Percentiles rank a stretch among this genome's conserved stretches.
phyloP scores from a whole-genome alignment of 345 rosid genomes.

The Carallia pectinifolia region DNA sequence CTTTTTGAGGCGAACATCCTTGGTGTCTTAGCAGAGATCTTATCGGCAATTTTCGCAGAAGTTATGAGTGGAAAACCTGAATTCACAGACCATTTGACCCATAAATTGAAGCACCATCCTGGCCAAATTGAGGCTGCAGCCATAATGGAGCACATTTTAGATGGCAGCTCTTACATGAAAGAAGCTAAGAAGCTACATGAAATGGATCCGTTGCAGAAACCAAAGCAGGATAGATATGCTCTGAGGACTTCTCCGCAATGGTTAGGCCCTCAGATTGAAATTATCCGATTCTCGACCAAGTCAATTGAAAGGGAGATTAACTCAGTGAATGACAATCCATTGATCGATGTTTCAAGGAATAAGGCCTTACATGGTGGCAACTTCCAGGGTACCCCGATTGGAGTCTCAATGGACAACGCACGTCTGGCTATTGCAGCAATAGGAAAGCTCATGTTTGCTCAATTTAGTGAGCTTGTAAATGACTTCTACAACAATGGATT shows the following conservation, averaged over 20 bases:
- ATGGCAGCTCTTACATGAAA: constrained; percentile 60
- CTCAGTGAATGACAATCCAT: constrained; percentile 73
- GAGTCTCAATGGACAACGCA: constrained; percentile 82
- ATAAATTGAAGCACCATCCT: constrained; percentile 70
- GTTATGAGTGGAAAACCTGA: constrained; percentile 80
- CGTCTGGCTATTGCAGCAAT: constrained; percentile 63
- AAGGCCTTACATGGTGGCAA: constrained; percentile 77
- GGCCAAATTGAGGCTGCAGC: constrained; percentile 85
- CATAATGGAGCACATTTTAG: constrained; percentile 71
- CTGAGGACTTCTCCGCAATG: constrained; percentile 76
- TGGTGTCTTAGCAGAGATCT: constrained; percentile 51
- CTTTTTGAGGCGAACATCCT: constrained; percentile 54
- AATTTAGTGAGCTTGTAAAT: constrained; percentile 70
- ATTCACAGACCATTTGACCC: constrained; percentile 72
- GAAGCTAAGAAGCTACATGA: constrained; percentile 57
- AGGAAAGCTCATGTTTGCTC: constrained; percentile 79
- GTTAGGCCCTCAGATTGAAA: constrained; percentile 80
- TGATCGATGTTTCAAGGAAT: constrained; percentile 69
- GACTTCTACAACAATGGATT: constrained; percentile 79
- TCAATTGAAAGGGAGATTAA: constrained; percentile 77
- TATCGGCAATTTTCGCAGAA: constrained; percentile 65
- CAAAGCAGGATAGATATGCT: constrained; percentile 72
- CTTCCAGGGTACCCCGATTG: constrained; percentile 84
- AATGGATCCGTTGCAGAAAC: constrained; percentile 69
- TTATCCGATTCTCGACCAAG: constrained; percentile 59